Base-by-base conservation (phyloP, 768 basidiomycete genomes). In the Coprinopsis cinerea region DNA sequence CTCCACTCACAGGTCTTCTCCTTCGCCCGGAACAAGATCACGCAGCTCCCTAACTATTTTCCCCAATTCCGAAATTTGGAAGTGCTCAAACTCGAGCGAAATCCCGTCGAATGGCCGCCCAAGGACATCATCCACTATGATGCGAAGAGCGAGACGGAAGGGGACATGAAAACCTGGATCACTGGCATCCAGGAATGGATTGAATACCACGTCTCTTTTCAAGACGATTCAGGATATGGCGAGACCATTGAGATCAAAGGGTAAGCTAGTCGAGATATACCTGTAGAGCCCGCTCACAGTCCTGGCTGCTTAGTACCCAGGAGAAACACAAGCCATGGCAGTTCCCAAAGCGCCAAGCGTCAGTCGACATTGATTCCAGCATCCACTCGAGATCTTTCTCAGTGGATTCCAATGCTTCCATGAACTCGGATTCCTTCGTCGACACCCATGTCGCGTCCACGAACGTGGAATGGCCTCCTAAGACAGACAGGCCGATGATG, bases 101-200 rank as follows among this genome's bases (percentile, higher is more conserved):
- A 99, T 61, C 94, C 94, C 2, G 77, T 96, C 32, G 87, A 92
- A 65, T 98, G 93, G 92, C 95, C 95, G 0, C 87, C 90, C 5
- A 76, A 71, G 53, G 51, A 69, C 42, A 68, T 86, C 13, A 61
- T 85, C 61, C 75, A 77, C 17, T 10, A 20, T 18, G 50, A 37
- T 59, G 63, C 15, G 62, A 67, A 10, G 67, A 62, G 74, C 23
- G 55, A 76, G 41, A 73, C 76, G 50, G 64, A 70, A 26, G 73
- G 79, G 44, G 71, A 71, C 15, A 79, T 83, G 73, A 78, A 77
- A 61, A 76, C 81, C 36, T 92, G 91, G 85, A 81, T 95, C 46
- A 67, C 68, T 32, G 68, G 68, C 48, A 59, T 96, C 52, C 87
- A 88, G 63, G 71, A 63, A 49, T 97, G 92, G 92, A 78, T 97